These are phyloP conservation scores for Gnomoniopsis smithogilvyi DNA, from an alignment of 2,329 filamentous ascomycete genomes.

Conservation along the genomic window DNA sequence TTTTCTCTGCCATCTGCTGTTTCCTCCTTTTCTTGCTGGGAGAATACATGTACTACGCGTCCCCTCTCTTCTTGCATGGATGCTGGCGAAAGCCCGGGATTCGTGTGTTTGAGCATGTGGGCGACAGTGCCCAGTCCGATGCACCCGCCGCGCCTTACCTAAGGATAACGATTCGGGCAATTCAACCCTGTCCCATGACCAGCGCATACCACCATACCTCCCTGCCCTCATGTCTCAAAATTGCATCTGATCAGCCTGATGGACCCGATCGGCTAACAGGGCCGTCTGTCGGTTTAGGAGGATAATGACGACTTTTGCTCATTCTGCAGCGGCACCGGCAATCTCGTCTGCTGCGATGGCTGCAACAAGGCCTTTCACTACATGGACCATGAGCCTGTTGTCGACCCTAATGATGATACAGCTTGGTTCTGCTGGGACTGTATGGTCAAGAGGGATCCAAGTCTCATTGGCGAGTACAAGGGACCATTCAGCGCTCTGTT, in stretches of 20 bases:
- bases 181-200: constrained; percentile 16
- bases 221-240: constrained; percentile 15
- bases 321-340: constrained; percentile 78
- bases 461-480: constrained; percentile 42
- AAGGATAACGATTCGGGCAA: constrained; percentile 4
- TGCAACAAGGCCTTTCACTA: constrained; percentile 91
- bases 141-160: constrained; percentile 12
- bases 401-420: constrained; percentile 56
- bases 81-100: constrained; percentile 10
- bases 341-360: constrained; percentile 89
- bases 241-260: constrained; percentile 11
- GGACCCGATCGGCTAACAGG: constrained; percentile 8
- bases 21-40: background rate
- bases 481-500: constrained; percentile 63
- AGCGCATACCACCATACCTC: constrained; percentile 14
- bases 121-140: constrained; percentile 9
- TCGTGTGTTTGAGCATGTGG: constrained; percentile 14
- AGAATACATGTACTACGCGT: background rate
- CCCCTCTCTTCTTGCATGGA: constrained; percentile 4
- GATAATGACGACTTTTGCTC: constrained; percentile 91
- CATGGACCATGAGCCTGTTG: constrained; percentile 78
- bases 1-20: constrained; percentile 4
- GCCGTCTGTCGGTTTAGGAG: constrained; percentile 38
- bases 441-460: constrained; percentile 46
- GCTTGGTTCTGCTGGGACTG: constrained; percentile 80